phyloP scores from a whole-genome alignment of 148 eudicot genomes.

The Limonium bicolor region DNA sequence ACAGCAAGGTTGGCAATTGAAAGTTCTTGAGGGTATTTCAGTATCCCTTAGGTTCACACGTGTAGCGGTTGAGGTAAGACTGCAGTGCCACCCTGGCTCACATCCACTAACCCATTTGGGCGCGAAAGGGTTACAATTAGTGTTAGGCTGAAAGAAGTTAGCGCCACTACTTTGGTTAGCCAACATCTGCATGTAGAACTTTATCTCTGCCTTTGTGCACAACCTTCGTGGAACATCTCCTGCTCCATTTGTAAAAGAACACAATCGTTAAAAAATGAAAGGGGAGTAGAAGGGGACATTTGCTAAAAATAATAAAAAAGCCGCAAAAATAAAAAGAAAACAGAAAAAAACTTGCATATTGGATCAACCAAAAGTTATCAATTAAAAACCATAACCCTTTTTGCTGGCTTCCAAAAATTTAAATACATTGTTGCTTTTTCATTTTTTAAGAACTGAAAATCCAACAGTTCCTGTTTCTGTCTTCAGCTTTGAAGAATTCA shows the following conservation, averaged over 20 bases:
- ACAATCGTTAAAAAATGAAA: background rate
- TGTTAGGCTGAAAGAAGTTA: slow-evolving; percentile 10
- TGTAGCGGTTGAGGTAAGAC: background rate
- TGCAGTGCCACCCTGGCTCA: slow-evolving; percentile 44
- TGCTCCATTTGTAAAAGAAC: slow-evolving; percentile 1
- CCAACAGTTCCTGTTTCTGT: slow-evolving; percentile 9
- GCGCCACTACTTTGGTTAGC: background rate
- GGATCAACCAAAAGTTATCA: background rate
- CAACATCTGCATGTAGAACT: slow-evolving; percentile 12
- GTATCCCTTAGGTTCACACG: background rate
- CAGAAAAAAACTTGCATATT: background rate
- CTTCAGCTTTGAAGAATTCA: slow-evolving; percentile 10
- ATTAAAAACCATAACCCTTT: too few species aligned
- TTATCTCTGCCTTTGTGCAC: slow-evolving; percentile 22
- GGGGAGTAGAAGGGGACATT: background rate
- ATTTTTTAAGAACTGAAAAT: too few species aligned
- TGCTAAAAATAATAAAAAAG: background rate
- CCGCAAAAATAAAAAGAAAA: background rate
- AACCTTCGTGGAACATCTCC: slow-evolving; percentile 19
- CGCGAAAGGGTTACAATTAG: slow-evolving; percentile 25
- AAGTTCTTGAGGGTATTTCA: slow-evolving; percentile 20
- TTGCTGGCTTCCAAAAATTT: background rate
- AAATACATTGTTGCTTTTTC: too few species aligned
- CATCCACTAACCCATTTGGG: slow-evolving; percentile 27
- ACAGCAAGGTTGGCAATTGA: slow-evolving; percentile 21